Conservation (phyloP, 2,329 filamentous ascomycete species). For the Diaporthe sp. region DNA sequence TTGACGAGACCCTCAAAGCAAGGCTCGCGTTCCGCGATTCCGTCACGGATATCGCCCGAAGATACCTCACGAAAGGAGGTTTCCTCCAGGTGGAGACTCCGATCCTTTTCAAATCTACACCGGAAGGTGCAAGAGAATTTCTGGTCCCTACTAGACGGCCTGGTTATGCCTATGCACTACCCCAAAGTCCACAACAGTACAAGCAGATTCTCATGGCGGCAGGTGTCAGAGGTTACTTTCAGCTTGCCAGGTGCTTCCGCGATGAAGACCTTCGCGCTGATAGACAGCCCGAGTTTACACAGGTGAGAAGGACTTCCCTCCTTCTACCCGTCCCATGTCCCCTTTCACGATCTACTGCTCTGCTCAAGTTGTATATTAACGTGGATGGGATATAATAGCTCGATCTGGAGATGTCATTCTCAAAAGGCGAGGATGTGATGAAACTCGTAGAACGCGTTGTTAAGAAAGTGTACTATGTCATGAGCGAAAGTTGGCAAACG, state of each 20-base stretch:
- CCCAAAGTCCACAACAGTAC: constrained; percentile 97
- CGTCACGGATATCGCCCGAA: constrained; percentile 65
- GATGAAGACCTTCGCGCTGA: constrained; percentile 95
- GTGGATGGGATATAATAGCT: constrained; percentile 64
- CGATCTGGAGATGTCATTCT: constrained; percentile 95
- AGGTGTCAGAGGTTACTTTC: constrained; percentile 86
- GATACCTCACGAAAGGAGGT: constrained; percentile 67
- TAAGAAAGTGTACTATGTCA: constrained; percentile 64
- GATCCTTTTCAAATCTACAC: constrained; percentile 95
- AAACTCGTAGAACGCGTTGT: constrained; percentile 65
- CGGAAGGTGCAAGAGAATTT: constrained; percentile 95
- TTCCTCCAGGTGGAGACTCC: constrained; percentile 93
- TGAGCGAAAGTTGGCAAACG: constrained; percentile 59
- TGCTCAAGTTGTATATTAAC: not conserved
- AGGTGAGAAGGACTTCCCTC: constrained; percentile 63
- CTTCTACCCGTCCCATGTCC: constrained; percentile 1
- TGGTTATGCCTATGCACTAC: constrained; percentile 88
- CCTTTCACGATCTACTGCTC: not conserved
- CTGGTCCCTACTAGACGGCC: constrained; percentile 86
- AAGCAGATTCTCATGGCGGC: constrained; percentile 98
- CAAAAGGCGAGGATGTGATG: constrained; percentile 80
- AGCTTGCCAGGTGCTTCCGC: constrained; percentile 94
- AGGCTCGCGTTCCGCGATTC: constrained; percentile 79
- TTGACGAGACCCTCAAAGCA: constrained; percentile 74
- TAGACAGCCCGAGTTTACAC: constrained; percentile 96